Conservation (phyloP, 371 early-diverging fungal genomes). For the Rhizomucor pusillus region DNA sequence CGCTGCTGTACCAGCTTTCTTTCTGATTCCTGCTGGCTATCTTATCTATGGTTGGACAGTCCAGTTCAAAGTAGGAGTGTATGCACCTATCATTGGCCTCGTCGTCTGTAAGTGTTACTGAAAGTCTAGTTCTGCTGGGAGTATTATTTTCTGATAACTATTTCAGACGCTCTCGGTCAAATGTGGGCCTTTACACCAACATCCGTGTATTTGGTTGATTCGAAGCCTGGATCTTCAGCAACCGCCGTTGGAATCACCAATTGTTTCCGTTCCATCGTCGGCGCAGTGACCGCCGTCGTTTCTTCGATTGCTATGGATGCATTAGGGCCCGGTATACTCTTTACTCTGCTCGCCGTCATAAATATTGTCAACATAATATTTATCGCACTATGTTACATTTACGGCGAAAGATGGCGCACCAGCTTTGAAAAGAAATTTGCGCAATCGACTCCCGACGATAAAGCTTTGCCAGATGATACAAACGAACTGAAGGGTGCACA, state of each 20-base stretch:
- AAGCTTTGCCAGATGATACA: not conserved
- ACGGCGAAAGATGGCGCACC: conserved; percentile 25
- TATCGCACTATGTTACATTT: conserved; percentile 13
- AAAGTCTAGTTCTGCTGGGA: not conserved
- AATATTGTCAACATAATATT: conserved; percentile 17
- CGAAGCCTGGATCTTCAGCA: conserved; percentile 23
- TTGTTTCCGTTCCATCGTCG: conserved; percentile 33
- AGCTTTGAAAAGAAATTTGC: conserved; percentile 9
- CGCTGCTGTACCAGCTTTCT: conserved; percentile 31
- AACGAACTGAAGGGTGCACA: not conserved
- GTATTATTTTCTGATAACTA: not conserved
- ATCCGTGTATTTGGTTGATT: conserved; percentile 18
- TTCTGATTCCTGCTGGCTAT: conserved; percentile 31
- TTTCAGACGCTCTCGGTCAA: conserved; percentile 25
- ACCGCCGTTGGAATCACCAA: conserved; percentile 39
- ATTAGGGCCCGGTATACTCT: conserved; percentile 23
- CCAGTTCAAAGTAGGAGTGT: conserved; percentile 16
- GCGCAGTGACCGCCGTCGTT: conserved; percentile 26
- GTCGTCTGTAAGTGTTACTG: conserved; percentile 19
- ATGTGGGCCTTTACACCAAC: conserved; percentile 22
- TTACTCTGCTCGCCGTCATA: conserved; percentile 20
- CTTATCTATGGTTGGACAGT: conserved; percentile 41
- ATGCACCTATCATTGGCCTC: conserved; percentile 23
- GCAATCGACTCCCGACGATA: not conserved
- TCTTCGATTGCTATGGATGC: conserved; percentile 18